These are phyloP conservation scores for Sugiyamaella novakii DNA, from an alignment of 1,139 yeast genomes.

Conservation along the genomic window DNA sequence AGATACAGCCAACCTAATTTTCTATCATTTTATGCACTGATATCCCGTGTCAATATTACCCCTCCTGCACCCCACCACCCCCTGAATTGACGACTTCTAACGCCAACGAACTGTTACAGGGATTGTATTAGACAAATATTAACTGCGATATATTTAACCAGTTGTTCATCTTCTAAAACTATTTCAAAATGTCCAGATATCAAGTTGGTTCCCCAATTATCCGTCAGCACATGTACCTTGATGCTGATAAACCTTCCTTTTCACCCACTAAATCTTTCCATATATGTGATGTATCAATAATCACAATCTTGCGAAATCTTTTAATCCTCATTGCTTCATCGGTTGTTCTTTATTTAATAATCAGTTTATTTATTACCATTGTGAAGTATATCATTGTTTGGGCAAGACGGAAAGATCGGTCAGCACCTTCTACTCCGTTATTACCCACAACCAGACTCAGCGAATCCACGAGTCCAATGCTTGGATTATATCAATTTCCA, in stretches of 20 bases:
- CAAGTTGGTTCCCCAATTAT: conserved; percentile 22
- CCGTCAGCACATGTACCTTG: conserved; percentile 24
- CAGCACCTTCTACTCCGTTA: conserved; percentile 16
- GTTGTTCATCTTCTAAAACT: too few relatives aligned
- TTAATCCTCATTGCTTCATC: conserved; percentile 11
- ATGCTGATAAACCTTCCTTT: conserved; percentile 18
- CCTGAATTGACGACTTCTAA: too few relatives aligned
- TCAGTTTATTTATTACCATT: conserved; percentile 2
- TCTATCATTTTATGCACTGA: too few relatives aligned
- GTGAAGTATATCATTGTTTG: conserved; percentile 16
- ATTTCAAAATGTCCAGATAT: conserved; percentile 21
- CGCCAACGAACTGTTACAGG: too few relatives aligned
- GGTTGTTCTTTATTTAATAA: conserved; percentile 11
- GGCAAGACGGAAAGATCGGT: conserved; percentile 11
- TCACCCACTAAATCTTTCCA: neutral
- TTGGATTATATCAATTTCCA: conserved; percentile 15
- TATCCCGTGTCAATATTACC: too few relatives aligned
- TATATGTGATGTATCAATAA: conserved; percentile 3
- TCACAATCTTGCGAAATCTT: conserved; percentile 8
- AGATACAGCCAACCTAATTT: too few relatives aligned
- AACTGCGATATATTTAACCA: too few relatives aligned
- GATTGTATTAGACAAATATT: too few relatives aligned
- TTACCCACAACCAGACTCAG: conserved; percentile 15
- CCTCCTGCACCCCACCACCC: too few relatives aligned
- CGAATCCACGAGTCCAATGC: conserved; percentile 11